Percentiles rank a stretch among this genome's conserved stretches.
Conservation (phyloP, 2,329 filamentous ascomycete species). For the Xylariaceae sp. region DNA sequence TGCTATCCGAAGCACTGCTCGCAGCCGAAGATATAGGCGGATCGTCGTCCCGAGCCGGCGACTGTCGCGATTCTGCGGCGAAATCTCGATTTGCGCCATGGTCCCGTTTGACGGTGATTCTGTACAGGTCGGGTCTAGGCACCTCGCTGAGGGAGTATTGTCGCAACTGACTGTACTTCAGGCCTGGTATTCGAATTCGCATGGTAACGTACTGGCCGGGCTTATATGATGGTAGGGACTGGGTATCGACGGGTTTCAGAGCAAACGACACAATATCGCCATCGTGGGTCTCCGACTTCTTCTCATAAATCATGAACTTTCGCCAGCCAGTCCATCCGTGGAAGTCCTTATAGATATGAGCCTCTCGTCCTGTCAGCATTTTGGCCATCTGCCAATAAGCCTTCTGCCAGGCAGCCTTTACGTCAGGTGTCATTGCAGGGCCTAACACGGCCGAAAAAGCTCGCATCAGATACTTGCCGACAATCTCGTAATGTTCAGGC, state of each 20-base stretch:
- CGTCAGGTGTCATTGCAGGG: slow-evolving; percentile 58
- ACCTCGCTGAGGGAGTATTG: slow-evolving; percentile 71
- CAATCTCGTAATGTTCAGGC: slow-evolving; percentile 66
- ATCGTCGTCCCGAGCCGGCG: slow-evolving; percentile 11
- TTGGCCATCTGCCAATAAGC: slow-evolving; percentile 72
- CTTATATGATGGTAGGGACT: slow-evolving; percentile 57
- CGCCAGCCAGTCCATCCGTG: slow-evolving; percentile 64
- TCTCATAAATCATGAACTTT: slow-evolving; percentile 60
- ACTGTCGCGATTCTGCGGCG: slow-evolving; percentile 13
- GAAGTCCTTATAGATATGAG: slow-evolving; percentile 56
- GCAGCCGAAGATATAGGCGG: slow-evolving; percentile 26
- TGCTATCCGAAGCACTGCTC: slow-evolving; percentile 27
- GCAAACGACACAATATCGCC: slow-evolving; percentile 69
- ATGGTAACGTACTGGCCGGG: slow-evolving; percentile 72
- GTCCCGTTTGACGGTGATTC: slow-evolving; percentile 69
- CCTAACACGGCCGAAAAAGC: slow-evolving; percentile 66
- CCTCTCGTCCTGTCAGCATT: slow-evolving; percentile 66
- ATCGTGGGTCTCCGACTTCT: slow-evolving; percentile 54
- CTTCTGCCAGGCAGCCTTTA: slow-evolving; percentile 63
- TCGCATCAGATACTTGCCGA: slow-evolving; percentile 63
- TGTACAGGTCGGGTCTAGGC: slow-evolving; percentile 57
- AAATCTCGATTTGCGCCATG: slow-evolving; percentile 39
- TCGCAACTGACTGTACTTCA: slow-evolving; percentile 58
- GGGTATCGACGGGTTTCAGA: slow-evolving; percentile 57
- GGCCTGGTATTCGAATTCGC: slow-evolving; percentile 50